These are phyloP conservation scores for Candida sonorensis DNA, from an alignment of 805 yeast genomes.

Conservation along the genomic window DNA sequence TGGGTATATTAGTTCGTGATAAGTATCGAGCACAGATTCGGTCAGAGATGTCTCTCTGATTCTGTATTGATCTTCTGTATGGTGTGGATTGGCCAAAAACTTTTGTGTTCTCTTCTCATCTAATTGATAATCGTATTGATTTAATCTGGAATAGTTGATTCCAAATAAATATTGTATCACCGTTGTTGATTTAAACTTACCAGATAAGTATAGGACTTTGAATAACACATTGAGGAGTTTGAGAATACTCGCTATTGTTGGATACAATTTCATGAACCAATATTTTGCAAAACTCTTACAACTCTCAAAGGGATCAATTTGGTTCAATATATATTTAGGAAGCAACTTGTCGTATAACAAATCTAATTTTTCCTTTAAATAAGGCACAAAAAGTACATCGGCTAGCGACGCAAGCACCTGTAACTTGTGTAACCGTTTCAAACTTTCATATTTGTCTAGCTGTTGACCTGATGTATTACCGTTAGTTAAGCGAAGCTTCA, in stretches of 20 bases:
- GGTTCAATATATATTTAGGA: constrained; percentile 51
- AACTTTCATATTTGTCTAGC: constrained; percentile 33
- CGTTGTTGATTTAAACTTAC: constrained; percentile 56
- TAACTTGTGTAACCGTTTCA: constrained; percentile 41
- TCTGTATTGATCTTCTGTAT: constrained; percentile 18
- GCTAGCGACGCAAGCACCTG: constrained; percentile 54
- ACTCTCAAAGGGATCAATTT: constrained; percentile 27
- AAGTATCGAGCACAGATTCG: constrained; percentile 27
- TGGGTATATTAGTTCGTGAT: constrained; percentile 13
- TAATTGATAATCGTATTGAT: constrained; percentile 40
- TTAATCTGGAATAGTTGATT: constrained; percentile 60
- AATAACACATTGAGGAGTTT: constrained; percentile 48
- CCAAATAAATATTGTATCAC: constrained; percentile 53
- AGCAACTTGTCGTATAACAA: constrained; percentile 53
- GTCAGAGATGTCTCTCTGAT: constrained; percentile 35
- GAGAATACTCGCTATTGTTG: constrained; percentile 42
- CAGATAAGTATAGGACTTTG: constrained; percentile 61
- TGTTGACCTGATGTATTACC: constrained; percentile 4
- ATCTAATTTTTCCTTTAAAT: constrained; percentile 62
- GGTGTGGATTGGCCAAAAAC: constrained; percentile 6
- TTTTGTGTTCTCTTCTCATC: constrained; percentile 22
- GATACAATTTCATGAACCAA: constrained; percentile 54
- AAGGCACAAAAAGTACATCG: constrained; percentile 60
- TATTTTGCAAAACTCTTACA: constrained; percentile 21
- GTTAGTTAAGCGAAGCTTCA: constrained; percentile 7